Evolutionary conservation across 192 early-diverging fungal genomes (phyloP).

Genomic region (Mortierella antarctica): DNA sequence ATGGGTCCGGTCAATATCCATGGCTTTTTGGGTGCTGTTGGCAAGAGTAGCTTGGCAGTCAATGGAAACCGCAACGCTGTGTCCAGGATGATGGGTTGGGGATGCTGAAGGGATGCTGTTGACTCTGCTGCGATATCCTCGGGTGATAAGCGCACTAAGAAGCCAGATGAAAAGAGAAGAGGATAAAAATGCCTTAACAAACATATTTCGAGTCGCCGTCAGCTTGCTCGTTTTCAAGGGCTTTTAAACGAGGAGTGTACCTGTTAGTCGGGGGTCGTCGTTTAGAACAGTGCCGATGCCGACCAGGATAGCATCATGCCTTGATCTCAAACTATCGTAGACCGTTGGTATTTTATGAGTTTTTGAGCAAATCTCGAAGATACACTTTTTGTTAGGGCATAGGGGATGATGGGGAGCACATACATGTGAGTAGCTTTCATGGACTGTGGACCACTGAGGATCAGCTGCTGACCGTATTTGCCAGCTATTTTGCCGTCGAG

Average conservation of each 20-base stretch:
- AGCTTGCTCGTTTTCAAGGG: background rate
- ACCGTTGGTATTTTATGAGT: background rate
- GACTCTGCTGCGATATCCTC: constrained; percentile 18
- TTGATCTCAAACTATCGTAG: constrained; percentile 64
- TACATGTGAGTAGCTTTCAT: constrained; percentile 84
- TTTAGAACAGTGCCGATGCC: constrained; percentile 84
- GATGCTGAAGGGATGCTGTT: constrained; percentile 54
- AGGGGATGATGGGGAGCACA: background rate
- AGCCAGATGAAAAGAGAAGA: background rate
- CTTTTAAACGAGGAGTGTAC: constrained; percentile 6
- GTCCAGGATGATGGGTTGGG: constrained; percentile 86
- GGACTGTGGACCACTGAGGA: constrained; percentile 78
- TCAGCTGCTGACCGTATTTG: constrained; percentile 63
- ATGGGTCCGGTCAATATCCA: constrained; percentile 65
- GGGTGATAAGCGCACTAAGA: constrained; percentile 25
- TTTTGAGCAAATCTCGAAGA: background rate
- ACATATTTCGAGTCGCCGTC: background rate
- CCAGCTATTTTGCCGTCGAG: constrained; percentile 85
- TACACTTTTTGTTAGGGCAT: background rate
- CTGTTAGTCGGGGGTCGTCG: constrained; percentile 84
- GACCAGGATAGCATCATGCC: constrained; percentile 87
- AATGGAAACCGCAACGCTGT: constrained; percentile 71
- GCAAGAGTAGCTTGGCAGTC: constrained; percentile 63
- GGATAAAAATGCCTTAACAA: background rate
- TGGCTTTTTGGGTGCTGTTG: constrained; percentile 56